Percentiles rank a stretch among this genome's conserved stretches.
Evolutionary conservation across 331 rosid genomes (phyloP).

Genomic region (Malus hybrid): DNA sequence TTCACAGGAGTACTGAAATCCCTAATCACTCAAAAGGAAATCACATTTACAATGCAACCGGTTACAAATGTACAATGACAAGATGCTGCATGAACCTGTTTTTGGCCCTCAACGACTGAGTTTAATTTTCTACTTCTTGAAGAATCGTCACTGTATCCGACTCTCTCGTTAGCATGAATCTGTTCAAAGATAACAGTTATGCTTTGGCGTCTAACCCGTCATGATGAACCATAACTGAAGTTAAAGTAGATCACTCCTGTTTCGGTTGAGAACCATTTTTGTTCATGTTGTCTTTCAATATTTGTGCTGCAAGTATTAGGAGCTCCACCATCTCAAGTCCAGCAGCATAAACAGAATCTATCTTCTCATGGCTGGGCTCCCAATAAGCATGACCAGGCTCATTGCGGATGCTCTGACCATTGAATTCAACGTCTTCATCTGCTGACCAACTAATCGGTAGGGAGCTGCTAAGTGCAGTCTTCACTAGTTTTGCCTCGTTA

Average conservation of each 20-base stretch:
- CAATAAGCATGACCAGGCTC: conserved; percentile 21
- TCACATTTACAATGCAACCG: neutral
- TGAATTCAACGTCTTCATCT: conserved; percentile 36
- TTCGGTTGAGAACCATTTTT: conserved; percentile 21
- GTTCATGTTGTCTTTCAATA: conserved; percentile 36
- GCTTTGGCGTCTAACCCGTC: neutral
- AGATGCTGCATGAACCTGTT: neutral
- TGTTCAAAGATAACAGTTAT: neutral
- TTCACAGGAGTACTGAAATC: too few species aligned
- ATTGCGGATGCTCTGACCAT: conserved; percentile 20
- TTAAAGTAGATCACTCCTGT: neutral
- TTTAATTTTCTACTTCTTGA: neutral
- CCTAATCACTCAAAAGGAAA: neutral
- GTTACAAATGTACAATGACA: neutral
- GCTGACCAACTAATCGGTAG: conserved; percentile 85
- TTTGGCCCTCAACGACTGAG: neutral
- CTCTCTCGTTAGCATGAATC: neutral
- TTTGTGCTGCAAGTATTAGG: conserved; percentile 59
- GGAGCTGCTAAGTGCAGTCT: conserved; percentile 90
- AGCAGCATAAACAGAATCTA: conserved; percentile 66
- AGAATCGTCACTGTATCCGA: neutral
- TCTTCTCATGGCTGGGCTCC: conserved; percentile 44
- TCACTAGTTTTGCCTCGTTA: conserved; percentile 64
- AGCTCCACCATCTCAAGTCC: conserved; percentile 99
- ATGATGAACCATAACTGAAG: neutral